These are phyloP conservation scores for Thraustochytrium sp. DNA, from an alignment of 352 stramenopile species.

Conservation along the genomic window DNA sequence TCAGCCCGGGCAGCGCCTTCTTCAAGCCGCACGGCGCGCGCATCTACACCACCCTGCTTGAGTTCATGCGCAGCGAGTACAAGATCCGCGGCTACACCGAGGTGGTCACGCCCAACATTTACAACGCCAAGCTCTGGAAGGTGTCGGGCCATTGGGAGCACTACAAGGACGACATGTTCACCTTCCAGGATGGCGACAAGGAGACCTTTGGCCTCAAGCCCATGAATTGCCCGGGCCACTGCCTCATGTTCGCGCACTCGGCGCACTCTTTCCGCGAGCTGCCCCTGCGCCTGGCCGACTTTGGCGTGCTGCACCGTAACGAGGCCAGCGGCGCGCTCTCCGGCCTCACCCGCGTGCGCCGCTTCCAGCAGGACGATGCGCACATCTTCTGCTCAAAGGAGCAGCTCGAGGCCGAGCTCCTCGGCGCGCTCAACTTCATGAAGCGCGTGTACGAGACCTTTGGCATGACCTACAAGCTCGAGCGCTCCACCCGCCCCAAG, in stretches of 20 bases:
- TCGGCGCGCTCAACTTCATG: constrained; percentile 60
- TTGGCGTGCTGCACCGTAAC: constrained; percentile 94
- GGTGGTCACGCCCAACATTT: constrained; percentile 96
- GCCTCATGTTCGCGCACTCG: constrained; percentile 89
- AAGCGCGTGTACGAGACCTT: constrained; percentile 96
- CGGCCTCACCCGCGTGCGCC: constrained; percentile 91
- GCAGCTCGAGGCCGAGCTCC: constrained; percentile 73
- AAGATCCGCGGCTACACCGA: constrained; percentile 81
- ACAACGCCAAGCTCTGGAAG: constrained; percentile 96
- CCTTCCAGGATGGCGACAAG: constrained; percentile 90
- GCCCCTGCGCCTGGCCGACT: constrained; percentile 92
- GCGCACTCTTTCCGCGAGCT: constrained; percentile 92
- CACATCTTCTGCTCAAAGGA: constrained; percentile 96
- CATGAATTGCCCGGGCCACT: constrained; percentile 99
- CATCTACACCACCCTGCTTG: constrained; percentile 97
- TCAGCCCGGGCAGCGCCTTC: constrained; percentile 93
- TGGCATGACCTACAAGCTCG: constrained; percentile 93
- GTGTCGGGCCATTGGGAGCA: constrained; percentile 89
- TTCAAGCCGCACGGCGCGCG: constrained; percentile 93
- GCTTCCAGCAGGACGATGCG: constrained; percentile 95
- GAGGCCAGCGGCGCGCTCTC: constrained; percentile 89
- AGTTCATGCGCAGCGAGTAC: constrained; percentile 88
- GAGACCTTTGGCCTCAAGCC: constrained; percentile 91
- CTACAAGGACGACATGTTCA: constrained; percentile 99
- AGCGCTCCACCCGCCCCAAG: constrained; percentile 90